Evolutionary conservation across 1,139 yeast species (phyloP).

Genomic region (Debaryomycetaceae sp.): DNA sequence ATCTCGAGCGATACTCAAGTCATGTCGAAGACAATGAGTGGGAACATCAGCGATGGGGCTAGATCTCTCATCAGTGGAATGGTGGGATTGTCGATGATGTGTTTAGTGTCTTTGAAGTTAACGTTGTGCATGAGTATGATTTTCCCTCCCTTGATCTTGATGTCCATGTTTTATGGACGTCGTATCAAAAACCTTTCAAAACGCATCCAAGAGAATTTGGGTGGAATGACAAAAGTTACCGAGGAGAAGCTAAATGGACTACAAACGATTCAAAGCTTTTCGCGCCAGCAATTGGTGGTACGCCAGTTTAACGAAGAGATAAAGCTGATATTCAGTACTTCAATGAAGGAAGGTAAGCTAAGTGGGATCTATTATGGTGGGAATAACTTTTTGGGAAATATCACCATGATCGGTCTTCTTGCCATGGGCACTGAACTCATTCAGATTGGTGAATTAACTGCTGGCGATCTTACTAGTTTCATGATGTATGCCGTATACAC

Average conservation of each 20-base stretch:
- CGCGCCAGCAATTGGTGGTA: slow-evolving; percentile 64
- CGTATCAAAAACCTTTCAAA: slow-evolving; percentile 73
- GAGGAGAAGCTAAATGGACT: slow-evolving; percentile 89
- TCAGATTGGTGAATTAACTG: slow-evolving; percentile 62
- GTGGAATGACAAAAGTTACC: slow-evolving; percentile 80
- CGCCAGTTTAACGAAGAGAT: slow-evolving; percentile 59
- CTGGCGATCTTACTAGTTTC: slow-evolving; percentile 89
- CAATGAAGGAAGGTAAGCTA: slow-evolving; percentile 76
- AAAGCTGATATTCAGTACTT: slow-evolving; percentile 67
- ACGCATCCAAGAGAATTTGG: slow-evolving; percentile 79
- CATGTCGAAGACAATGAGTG: slow-evolving; percentile 83
- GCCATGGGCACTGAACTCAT: slow-evolving; percentile 82
- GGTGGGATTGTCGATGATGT: slow-evolving; percentile 85
- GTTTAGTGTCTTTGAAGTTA: slow-evolving; percentile 74
- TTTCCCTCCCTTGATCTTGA: slow-evolving; percentile 77
- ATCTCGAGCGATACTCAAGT: slow-evolving; percentile 87
- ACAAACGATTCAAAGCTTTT: slow-evolving; percentile 83
- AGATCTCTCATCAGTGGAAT: slow-evolving; percentile 75
- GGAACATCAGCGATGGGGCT: slow-evolving; percentile 87
- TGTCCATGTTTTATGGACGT: slow-evolving; percentile 77
- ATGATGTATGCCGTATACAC: slow-evolving; percentile 93
- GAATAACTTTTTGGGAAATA: slow-evolving; percentile 79
- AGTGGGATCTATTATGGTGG: slow-evolving; percentile 74
- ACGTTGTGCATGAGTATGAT: slow-evolving; percentile 72
- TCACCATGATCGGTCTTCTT: slow-evolving; percentile 70